phyloP scores from a whole-genome alignment of 2,329 filamentous ascomycete species.

The Aspergillus intermedius region DNA sequence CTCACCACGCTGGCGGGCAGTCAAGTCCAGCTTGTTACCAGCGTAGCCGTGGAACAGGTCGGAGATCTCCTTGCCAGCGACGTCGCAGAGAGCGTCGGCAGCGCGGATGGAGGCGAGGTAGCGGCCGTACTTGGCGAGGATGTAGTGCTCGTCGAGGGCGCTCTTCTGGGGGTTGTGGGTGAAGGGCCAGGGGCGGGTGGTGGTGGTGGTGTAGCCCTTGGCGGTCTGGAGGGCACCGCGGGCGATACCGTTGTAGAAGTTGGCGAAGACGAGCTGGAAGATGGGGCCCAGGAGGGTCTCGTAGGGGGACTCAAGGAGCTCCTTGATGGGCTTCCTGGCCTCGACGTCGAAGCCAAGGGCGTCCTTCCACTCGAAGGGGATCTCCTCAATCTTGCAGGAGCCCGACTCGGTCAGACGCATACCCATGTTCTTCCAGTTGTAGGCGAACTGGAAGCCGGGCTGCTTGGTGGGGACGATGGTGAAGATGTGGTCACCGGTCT shows the following conservation, averaged over 20 bases:
- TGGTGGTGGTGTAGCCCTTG: constrained; percentile 49
- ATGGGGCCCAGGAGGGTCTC: constrained; percentile 54
- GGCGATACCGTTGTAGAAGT: constrained; percentile 60
- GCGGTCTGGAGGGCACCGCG: constrained; percentile 53
- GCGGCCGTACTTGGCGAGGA: constrained; percentile 60
- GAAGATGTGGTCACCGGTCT: constrained; percentile 58
- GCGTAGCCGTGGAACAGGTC: constrained; percentile 41
- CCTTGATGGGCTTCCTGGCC: constrained; percentile 46
- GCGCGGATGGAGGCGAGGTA: constrained; percentile 58
- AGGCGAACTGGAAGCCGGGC: constrained; percentile 46
- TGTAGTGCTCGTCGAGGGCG: constrained; percentile 58
- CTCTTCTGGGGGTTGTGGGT: constrained; percentile 57
- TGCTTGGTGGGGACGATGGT: constrained; percentile 55
- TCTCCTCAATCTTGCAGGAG: constrained; percentile 53
- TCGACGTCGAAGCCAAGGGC: constrained; percentile 54
- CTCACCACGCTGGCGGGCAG: constrained; percentile 50
- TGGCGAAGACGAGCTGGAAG: constrained; percentile 59
- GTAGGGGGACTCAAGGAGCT: constrained; percentile 49
- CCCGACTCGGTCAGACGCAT: constrained; percentile 60
- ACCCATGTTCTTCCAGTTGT: constrained; percentile 62
- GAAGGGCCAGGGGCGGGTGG: constrained; percentile 58
- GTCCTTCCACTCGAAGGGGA: constrained; percentile 54
- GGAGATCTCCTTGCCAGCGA: constrained; percentile 46
- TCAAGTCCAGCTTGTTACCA: constrained; percentile 40
- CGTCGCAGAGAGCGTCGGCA: constrained; percentile 53